Evolutionary conservation across 371 early-diverging fungal genomes (phyloP).

Genomic region (Mucor indicus): DNA sequence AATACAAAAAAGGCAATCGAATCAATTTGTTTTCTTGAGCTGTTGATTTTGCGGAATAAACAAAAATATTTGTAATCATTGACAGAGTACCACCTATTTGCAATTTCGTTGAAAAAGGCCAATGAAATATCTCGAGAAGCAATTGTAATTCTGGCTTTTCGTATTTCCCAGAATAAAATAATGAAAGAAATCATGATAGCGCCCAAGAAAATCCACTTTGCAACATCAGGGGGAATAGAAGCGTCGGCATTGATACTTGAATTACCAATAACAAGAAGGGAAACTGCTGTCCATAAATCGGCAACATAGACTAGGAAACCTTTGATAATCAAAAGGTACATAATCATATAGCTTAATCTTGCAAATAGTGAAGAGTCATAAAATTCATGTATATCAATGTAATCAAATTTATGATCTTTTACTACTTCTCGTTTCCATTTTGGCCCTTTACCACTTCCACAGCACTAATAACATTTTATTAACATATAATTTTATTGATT

Average conservation of each 20-base stretch:
- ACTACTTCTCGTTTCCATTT: constrained; percentile 83
- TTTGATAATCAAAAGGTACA: constrained; percentile 74
- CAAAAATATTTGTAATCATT: constrained; percentile 79
- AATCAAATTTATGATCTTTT: constrained; percentile 89
- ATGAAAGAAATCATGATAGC: constrained; percentile 72
- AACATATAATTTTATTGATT: neutral
- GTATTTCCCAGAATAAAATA: constrained; percentile 75
- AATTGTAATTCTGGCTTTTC: constrained; percentile 67
- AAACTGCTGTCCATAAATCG: constrained; percentile 65
- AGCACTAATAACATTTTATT: constrained; percentile 1
- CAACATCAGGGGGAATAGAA: constrained; percentile 34
- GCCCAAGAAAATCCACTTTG: constrained; percentile 68
- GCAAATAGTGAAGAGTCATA: constrained; percentile 46
- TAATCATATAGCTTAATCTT: constrained; percentile 55
- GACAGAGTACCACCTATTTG: constrained; percentile 66
- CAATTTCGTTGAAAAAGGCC: constrained; percentile 74
- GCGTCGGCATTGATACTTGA: constrained; percentile 58
- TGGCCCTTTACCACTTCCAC: constrained; percentile 29
- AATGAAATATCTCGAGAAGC: constrained; percentile 73
- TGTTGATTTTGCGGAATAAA: constrained; percentile 76
- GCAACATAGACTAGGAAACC: constrained; percentile 73
- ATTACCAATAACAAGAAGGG: constrained; percentile 36
- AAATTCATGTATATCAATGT: constrained; percentile 83
- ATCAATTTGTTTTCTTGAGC: constrained; percentile 64
- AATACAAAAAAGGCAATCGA: constrained; percentile 83